These are phyloP conservation scores for Kockiozyma suomiensis DNA, from an alignment of 805 yeast genomes.

Conservation along the genomic window DNA sequence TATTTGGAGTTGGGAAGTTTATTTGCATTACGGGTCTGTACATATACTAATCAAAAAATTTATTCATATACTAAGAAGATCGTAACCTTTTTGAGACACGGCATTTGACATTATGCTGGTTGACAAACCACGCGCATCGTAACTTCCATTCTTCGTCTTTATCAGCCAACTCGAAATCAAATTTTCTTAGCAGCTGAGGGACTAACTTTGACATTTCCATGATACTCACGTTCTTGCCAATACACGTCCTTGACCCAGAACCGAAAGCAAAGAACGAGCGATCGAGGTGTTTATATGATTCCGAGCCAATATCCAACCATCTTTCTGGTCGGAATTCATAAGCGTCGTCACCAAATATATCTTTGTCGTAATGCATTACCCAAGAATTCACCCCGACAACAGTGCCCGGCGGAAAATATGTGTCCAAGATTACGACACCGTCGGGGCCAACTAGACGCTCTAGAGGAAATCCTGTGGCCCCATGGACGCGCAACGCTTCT, in stretches of 20 bases:
- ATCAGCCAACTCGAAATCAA: neutral
- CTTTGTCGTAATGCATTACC: constrained; percentile 2
- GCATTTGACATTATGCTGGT: neutral
- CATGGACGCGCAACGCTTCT: constrained; percentile 1
- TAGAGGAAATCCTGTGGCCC: neutral
- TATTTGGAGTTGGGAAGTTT: neutral
- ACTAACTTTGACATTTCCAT: constrained; percentile 5
- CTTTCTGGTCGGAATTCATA: neutral
- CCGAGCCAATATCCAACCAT: neutral
- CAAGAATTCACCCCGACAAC: constrained; percentile 7
- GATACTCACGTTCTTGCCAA: constrained; percentile 3
- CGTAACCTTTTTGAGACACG: neutral
- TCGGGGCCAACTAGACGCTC: neutral
- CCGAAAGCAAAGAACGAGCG: neutral
- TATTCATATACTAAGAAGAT: too few relatives aligned
- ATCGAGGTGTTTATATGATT: neutral
- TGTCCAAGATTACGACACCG: neutral
- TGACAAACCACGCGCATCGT: neutral
- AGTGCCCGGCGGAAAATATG: neutral
- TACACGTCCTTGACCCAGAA: neutral
- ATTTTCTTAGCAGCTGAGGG: neutral
- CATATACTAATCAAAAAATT: too few relatives aligned
- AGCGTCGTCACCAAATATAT: neutral
- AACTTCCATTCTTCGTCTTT: neutral
- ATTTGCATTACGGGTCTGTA: neutral